Evolutionary conservation across 1,284 basidiomycete genomes (phyloP), one percentile per base, ranked within the genome.

Genomic region (Sanguinoderma infundibulare): DNA sequence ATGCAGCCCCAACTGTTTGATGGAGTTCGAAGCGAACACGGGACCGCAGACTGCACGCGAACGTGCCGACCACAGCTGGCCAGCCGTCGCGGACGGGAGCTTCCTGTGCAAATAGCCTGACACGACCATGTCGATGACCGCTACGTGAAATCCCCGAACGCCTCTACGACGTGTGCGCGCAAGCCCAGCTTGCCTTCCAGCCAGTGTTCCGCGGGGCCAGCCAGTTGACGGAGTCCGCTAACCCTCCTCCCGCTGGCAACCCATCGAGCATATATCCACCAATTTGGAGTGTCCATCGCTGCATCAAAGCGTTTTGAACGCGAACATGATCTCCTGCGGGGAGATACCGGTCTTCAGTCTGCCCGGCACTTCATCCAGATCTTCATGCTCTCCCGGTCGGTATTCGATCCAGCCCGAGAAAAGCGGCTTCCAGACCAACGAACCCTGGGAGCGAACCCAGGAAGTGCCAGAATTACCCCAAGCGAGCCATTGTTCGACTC

Each of bases 101-200:
- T 85, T 89, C 53, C 80, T 75, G 74, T 83, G 93, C 22, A 95
- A 79, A 66, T 92, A 87, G n/a, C 84, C 76, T 68, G 90, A 83
- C 47, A 92, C 85, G 49, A 87, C 89, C 28, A 93, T 78, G 68
- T 94, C 89, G 42, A 94, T 79, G n/a, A 95, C 75, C 38, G 91
- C 91, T 91, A 14, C 5, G n/a, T 8, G n/a, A 14, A 14, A n/a
- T n/a, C n/a, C n/a, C n/a, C n/a, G n/a, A n/a, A n/a, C n/a, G n/a
- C n/a, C n/a, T n/a, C n/a, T n/a, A n/a, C n/a, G n/a, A n/a, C n/a
- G n/a, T n/a, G n/a, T n/a, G n/a, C n/a, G n/a, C n/a, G n/a, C n/a
- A n/a, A n/a, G n/a, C n/a, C n/a, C n/a, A n/a, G n/a, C n/a, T n/a
- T n/a, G n/a, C n/a, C n/a, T n/a, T n/a, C n/a, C n/a, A n/a, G n/a